Base-by-base conservation (phyloP, 2,329 filamentous ascomycete genomes). In the Periconia sp. region DNA sequence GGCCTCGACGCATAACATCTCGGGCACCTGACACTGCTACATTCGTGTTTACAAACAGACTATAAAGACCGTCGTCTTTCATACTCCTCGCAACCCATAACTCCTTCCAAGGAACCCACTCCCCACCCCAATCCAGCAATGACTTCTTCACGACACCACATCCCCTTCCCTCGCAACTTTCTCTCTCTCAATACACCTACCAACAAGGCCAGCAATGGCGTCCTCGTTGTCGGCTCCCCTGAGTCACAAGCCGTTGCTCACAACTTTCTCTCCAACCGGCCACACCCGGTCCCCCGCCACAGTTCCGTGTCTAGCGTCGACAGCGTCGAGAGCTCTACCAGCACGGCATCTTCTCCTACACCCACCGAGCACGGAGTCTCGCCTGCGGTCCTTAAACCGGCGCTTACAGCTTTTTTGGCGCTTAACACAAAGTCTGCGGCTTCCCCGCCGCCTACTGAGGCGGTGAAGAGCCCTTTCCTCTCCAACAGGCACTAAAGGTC, bases 251-350 rank as follows among this genome's bases (percentile, higher is more conserved):
- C 56, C 44, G 32, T 54, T 54, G 39, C 54, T 54, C 63, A 69
- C 60, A 54, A 52, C 46, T 69, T 69, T 61, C 65, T 69, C 60
- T 68, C 64, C 60, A 69, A 69, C 63, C 56, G 56, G 18, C 40
- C 59, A 38, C 16, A 33, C 18, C 18, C 17, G 34, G 42, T 50
- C 33, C 37, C 52, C 3, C 58, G 63, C 50, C 56, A 64, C 51
- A 39, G 53, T 29, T 67, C 63, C 16, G 36, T 66, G 45, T 61
- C 57, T 8, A 65, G 61, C n/a, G 50, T 60, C 45, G 48, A 50
- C 41, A 60, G 56, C 43, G 39, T 49, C 45, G 28, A 40, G 19
- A 48, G 44, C 45, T 48, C 52, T 52, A 16, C 44, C 54, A 59
- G 57, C 59, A 17, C 54, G 52, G 56, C 65, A 61, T 54, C 63